These are phyloP conservation scores for Tricholomella constricta DNA, from an alignment of 768 basidiomycete species.

Conservation along the genomic window DNA sequence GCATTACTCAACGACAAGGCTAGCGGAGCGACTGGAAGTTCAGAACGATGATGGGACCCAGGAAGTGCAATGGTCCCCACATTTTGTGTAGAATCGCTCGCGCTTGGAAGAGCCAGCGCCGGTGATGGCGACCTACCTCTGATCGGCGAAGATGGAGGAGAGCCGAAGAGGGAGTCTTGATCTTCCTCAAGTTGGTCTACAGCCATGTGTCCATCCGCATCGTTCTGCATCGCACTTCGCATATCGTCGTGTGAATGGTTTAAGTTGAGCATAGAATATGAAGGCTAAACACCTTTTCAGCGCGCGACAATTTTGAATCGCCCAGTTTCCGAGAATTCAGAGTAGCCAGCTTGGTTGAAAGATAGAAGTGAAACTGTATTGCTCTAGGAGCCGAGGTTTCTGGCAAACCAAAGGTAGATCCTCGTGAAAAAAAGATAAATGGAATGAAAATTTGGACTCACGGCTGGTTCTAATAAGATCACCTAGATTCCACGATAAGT, in stretches of 20 bases:
- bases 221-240: slow-evolving; percentile 22
- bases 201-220: slow-evolving; percentile 11
- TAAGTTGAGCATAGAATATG: background rate
- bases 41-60: slow-evolving; percentile 89
- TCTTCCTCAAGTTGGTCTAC: slow-evolving; percentile 40
- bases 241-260: slow-evolving; percentile 7
- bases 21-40: slow-evolving; percentile 81
- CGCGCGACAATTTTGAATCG: slow-evolving; percentile 1
- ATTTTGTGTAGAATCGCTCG: slow-evolving; percentile 65
- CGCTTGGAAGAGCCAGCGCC: slow-evolving; percentile 57
- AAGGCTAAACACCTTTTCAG: slow-evolving; percentile 19
- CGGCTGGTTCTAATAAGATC: background rate
- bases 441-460: background rate
- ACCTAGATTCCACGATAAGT: background rate
- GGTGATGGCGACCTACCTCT: slow-evolving; percentile 78
- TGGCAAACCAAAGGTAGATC: too few species aligned
- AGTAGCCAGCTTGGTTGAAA: background rate
- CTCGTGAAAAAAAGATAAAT: too few species aligned
- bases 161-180: slow-evolving; percentile 79
- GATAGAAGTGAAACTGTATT: background rate
- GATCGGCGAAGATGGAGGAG: slow-evolving; percentile 68
- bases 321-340: background rate
- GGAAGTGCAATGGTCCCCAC: slow-evolving; percentile 99
- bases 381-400: too few species aligned
- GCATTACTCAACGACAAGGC: slow-evolving; percentile 58